phyloP scores from a whole-genome alignment of 2,329 filamentous ascomycete species.

The Fusarium succisae region DNA sequence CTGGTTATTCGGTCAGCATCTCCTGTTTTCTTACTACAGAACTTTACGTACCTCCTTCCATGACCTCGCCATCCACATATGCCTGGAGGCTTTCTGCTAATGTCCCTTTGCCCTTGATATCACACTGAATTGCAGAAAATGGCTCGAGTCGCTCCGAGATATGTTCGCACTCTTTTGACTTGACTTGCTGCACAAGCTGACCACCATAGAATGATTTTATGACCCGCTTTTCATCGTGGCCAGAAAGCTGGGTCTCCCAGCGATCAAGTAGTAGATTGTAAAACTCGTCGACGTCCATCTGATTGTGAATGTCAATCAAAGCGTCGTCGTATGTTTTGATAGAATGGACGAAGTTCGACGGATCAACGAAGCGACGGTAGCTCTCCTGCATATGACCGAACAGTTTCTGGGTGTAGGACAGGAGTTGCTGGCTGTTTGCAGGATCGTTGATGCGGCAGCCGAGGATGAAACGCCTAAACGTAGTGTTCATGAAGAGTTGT shows the following conservation, averaged over 20 bases:
- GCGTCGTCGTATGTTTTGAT: conserved; percentile 86
- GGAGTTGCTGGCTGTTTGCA: conserved; percentile 69
- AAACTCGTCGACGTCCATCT: conserved; percentile 99
- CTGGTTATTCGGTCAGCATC: conserved; percentile 52
- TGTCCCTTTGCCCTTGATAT: conserved; percentile 89
- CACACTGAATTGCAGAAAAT: conserved; percentile 94
- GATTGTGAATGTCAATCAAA: conserved; percentile 84
- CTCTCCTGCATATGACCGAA: conserved; percentile 90
- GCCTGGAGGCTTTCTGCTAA: conserved; percentile 89
- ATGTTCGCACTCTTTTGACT: conserved; percentile 92
- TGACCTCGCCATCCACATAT: conserved; percentile 95
- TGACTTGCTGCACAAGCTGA: conserved; percentile 91
- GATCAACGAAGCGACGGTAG: conserved; percentile 77
- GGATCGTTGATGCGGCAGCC: conserved; percentile 65
- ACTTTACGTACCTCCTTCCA: conserved; percentile 78
- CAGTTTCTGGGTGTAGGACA: conserved; percentile 80
- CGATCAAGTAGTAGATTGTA: conserved; percentile 93
- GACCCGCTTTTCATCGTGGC: conserved; percentile 71
- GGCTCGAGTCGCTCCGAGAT: conserved; percentile 90
- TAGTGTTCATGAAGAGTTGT: conserved; percentile 94
- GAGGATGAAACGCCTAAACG: conserved; percentile 87
- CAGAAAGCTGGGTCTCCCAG: conserved; percentile 83
- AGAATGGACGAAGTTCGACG: conserved; percentile 74
- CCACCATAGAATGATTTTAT: conserved; percentile 91
- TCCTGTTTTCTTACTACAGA: background rate